Conservation (phyloP, 495 filamentous ascomycete genomes). For the Neurospora sp. region DNA sequence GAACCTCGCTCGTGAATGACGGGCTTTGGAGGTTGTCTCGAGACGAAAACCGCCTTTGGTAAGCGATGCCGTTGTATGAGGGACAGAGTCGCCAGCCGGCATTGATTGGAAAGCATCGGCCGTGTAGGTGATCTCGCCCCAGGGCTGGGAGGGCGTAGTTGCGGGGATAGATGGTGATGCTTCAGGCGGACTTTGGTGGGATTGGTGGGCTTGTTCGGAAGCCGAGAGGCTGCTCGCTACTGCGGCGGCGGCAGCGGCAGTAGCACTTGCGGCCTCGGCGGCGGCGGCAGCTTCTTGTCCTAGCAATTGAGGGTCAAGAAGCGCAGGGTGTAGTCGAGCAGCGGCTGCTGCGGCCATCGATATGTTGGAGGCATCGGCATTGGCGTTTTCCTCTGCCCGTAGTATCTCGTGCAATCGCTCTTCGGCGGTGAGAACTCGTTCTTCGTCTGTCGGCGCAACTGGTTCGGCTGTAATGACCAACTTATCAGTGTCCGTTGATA, state of each 20-base stretch:
- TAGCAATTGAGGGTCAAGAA: slow-evolving; percentile 41
- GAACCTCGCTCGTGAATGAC: slow-evolving; percentile 54
- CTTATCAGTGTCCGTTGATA: background rate
- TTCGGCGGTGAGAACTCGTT: slow-evolving; percentile 22
- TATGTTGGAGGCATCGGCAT: slow-evolving; percentile 25
- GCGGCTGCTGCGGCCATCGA: slow-evolving; percentile 40
- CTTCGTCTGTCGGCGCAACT: slow-evolving; percentile 2
- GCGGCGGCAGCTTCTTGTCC: slow-evolving; percentile 25
- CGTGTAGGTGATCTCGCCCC: slow-evolving; percentile 35
- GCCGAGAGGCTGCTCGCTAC: slow-evolving; percentile 7
- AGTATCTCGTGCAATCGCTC: slow-evolving; percentile 29
- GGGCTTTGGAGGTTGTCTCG: slow-evolving; percentile 26
- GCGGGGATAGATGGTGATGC: slow-evolving; percentile 4
- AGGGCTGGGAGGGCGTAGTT: slow-evolving; percentile 22
- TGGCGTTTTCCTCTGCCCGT: slow-evolving; percentile 12
- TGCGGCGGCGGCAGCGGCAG: slow-evolving; percentile 7
- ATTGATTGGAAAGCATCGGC: slow-evolving; percentile 21
- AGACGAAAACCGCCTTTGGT: slow-evolving; percentile 34
- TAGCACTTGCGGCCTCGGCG: slow-evolving; percentile 16
- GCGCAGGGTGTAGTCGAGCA: slow-evolving; percentile 34
- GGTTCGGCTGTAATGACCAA: slow-evolving; percentile 1
- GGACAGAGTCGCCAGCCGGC: slow-evolving; percentile 4
- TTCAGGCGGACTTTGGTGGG: slow-evolving; percentile 3
- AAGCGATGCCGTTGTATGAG: slow-evolving; percentile 12
- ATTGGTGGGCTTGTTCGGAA: slow-evolving; percentile 5